These are phyloP conservation scores for Talaromyces sp. DNA, from an alignment of 2,329 filamentous ascomycete genomes.

Conservation along the genomic window DNA sequence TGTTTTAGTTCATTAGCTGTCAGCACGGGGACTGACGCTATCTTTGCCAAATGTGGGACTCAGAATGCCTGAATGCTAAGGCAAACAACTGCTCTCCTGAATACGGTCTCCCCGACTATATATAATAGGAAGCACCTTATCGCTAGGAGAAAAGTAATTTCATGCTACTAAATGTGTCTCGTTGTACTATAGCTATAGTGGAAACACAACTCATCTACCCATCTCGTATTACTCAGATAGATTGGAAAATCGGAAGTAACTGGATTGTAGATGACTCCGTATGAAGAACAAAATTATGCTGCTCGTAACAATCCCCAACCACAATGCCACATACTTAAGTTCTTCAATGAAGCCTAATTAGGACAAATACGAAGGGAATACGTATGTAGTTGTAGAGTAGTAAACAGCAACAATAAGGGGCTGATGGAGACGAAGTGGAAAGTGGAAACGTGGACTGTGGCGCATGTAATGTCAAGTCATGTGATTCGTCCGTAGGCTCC, in stretches of 20 bases:
- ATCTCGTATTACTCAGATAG: background rate
- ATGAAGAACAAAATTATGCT: too few relatives aligned
- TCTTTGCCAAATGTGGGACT: slow-evolving; percentile 9
- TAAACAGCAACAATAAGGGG: background rate
- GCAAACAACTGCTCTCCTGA: slow-evolving; percentile 3
- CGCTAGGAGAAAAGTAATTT: background rate
- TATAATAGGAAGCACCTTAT: background rate
- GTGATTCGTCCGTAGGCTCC: slow-evolving; percentile 15
- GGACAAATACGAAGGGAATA: background rate
- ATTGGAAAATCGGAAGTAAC: background rate
- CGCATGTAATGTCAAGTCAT: slow-evolving; percentile 5
- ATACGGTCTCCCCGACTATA: background rate
- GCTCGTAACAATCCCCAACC: background rate
- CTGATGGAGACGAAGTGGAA: background rate
- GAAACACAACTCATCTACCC: background rate
- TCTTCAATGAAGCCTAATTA: background rate
- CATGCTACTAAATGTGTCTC: background rate
- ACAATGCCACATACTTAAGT: background rate
- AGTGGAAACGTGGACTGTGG: slow-evolving; percentile 17
- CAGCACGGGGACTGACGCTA: slow-evolving; percentile 16
- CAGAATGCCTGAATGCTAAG: background rate
- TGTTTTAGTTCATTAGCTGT: slow-evolving; percentile 8
- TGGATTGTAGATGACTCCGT: background rate
- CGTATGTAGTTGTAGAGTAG: background rate
- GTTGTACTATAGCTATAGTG: background rate